Evolutionary conservation across 306 rosid species (phyloP), one percentile per base, ranked within the genome.

Genomic region (Vicia villosa): DNA sequence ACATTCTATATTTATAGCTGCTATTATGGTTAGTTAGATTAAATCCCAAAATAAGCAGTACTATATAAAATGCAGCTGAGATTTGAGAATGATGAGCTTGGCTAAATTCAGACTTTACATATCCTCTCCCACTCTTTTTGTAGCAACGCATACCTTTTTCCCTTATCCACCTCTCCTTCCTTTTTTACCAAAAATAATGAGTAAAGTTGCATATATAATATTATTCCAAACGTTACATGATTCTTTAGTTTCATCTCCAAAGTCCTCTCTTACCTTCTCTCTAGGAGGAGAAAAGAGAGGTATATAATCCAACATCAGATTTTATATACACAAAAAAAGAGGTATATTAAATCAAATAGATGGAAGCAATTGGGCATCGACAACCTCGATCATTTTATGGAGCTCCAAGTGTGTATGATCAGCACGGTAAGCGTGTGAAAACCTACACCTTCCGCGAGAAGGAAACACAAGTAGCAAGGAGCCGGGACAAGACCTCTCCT

Each of bases 211-310:
- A 1, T 45, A 70, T 55, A 55, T 42, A 71, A 45, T 20, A 32
- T n/a, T 42, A 13, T 68, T 67, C 10, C 52, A 54, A 9, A 24
- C 59, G 1, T 37, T 76, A 24, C 49, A 9, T 17, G 14, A 20
- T 36, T 12, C n/a, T 11, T 43, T 41, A 43, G 52, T 55, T 71
- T 47, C 56, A 64, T 36, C 21, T 71, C 57, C 56, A 64, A 55
- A 45, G 1, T 28, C 58, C 64, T 54, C 77, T 79, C 80, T 47
- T 55, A 10, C 77, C 51, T 65, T 45, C 67, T 70, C 71, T 63
- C 73, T 60, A 37, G 45, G 76, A 46, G 76, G 70, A 64, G n/a
- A n/a, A 14, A 8, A 61, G 68, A 67, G 63, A 63, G 57, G 69
- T 12, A 17, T 56, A 36, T 36, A 36, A 41, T 42, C 6, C 15